These are phyloP conservation scores for Saitozyma podzolica DNA, from an alignment of 768 basidiomycete species.

Conservation along the genomic window DNA sequence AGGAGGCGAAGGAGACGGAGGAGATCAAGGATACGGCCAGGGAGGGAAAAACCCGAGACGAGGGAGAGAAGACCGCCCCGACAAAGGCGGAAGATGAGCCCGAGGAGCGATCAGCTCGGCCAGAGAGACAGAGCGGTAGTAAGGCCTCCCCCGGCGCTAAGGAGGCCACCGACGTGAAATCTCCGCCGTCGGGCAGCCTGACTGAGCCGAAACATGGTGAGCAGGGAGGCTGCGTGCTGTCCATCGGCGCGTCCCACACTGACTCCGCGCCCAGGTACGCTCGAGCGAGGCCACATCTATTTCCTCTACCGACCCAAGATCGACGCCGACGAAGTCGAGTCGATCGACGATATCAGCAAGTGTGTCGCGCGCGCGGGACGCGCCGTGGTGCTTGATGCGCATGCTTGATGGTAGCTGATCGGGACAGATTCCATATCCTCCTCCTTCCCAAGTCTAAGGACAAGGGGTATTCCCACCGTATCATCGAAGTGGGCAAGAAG, in stretches of 20 bases:
- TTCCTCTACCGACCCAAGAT: slow-evolving; percentile 49
- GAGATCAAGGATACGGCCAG: slow-evolving; percentile 1
- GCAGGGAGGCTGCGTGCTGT: slow-evolving; percentile 3
- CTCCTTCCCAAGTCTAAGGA: slow-evolving; percentile 36
- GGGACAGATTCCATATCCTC: slow-evolving; percentile 45
- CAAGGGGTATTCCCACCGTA: slow-evolving; percentile 43
- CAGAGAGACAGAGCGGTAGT: not conserved
- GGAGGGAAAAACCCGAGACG: slow-evolving; percentile 4
- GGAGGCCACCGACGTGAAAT: not conserved
- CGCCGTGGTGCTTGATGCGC: not conserved
- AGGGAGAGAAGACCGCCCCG: not conserved
- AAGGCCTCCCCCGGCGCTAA: slow-evolving; percentile 6
- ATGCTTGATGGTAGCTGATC: slow-evolving; percentile 7
- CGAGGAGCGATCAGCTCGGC: slow-evolving; percentile 6
- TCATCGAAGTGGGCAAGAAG: slow-evolving; percentile 50
- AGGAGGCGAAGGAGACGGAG: slow-evolving; percentile 3
- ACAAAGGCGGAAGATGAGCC: slow-evolving; percentile 7
- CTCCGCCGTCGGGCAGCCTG: slow-evolving; percentile 3
- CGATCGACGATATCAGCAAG: slow-evolving; percentile 47
- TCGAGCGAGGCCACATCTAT: slow-evolving; percentile 47
- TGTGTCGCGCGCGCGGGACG: slow-evolving; percentile 12
- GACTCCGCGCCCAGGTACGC: slow-evolving; percentile 29
- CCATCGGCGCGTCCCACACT: not conserved
- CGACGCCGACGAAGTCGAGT: slow-evolving; percentile 36
- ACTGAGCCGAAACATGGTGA: slow-evolving; percentile 44